phyloP scores from a whole-genome alignment of 345 rosid species.

The Anacardium occidentale region DNA sequence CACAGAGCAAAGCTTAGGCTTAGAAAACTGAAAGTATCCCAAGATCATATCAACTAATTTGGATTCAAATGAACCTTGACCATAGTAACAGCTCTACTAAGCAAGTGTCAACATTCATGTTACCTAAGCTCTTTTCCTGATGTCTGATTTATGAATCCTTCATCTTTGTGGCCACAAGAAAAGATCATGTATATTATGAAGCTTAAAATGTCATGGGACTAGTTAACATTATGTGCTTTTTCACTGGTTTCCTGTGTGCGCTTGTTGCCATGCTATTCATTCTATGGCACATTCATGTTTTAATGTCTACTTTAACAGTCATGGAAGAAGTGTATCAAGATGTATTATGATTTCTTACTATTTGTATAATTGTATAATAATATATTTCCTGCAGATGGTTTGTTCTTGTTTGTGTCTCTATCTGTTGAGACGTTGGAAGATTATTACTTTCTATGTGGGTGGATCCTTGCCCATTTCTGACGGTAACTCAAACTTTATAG shows the following conservation, averaged over 20 bases:
- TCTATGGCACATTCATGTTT: not conserved
- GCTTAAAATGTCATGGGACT: not conserved
- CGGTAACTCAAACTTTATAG: slow-evolving; percentile 47
- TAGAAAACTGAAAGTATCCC: not conserved
- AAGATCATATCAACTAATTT: not conserved
- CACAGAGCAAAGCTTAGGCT: not conserved
- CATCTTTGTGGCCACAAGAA: too few species aligned
- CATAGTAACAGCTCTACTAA: not conserved
- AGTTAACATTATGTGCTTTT: not conserved
- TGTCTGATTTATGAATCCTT: too few species aligned
- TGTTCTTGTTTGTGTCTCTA: slow-evolving; percentile 76
- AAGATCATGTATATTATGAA: not conserved
- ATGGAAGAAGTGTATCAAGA: not conserved
- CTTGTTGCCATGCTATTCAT: not conserved
- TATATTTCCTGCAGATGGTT: slow-evolving; percentile 36
- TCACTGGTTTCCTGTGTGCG: not conserved
- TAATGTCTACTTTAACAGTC: not conserved
- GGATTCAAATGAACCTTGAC: not conserved
- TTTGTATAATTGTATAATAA: not conserved
- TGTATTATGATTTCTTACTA: not conserved
- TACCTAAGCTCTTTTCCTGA: not conserved
- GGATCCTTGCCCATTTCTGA: slow-evolving; percentile 56
- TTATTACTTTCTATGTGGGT: slow-evolving; percentile 59
- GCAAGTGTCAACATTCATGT: not conserved
- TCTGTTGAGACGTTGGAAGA: slow-evolving; percentile 50